These are phyloP conservation scores for Agaricus subrufescens DNA, from an alignment of 768 basidiomycete species.

Conservation along the genomic window DNA sequence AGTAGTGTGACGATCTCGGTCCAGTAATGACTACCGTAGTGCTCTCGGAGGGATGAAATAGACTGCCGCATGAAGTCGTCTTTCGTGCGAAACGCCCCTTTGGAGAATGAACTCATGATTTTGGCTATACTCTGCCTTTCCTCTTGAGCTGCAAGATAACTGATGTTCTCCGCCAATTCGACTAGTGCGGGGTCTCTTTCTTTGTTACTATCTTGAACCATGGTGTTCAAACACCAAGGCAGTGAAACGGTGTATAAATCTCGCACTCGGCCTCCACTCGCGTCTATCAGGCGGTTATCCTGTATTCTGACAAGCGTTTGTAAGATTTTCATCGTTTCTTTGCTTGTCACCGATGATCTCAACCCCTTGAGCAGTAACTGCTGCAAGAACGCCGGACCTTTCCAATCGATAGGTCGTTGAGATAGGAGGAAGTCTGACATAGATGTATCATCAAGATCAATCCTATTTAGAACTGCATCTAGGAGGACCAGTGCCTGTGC, in stretches of 20 bases:
- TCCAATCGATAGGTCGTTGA: slow-evolving; percentile 71
- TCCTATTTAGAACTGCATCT: slow-evolving; percentile 54
- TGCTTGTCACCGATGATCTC: slow-evolving; percentile 69
- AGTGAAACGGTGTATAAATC: slow-evolving; percentile 77
- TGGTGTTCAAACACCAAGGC: slow-evolving; percentile 86
- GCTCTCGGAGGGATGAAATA: slow-evolving; percentile 78
- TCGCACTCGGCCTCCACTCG: slow-evolving; percentile 66
- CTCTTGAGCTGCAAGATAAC: slow-evolving; percentile 65
- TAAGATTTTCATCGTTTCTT: slow-evolving; percentile 64
- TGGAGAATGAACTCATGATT: slow-evolving; percentile 87
- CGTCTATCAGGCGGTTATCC: slow-evolving; percentile 65
- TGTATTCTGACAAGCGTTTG: slow-evolving; percentile 55
- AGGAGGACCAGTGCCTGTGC: slow-evolving; percentile 60
- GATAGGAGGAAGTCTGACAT: slow-evolving; percentile 65
- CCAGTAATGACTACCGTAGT: slow-evolving; percentile 73
- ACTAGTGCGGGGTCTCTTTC: slow-evolving; percentile 51
- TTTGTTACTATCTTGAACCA: slow-evolving; percentile 41
- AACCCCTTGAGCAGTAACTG: slow-evolving; percentile 70
- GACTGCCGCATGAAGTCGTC: slow-evolving; percentile 94
- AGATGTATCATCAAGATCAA: slow-evolving; percentile 68
- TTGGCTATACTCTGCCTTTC: slow-evolving; percentile 76
- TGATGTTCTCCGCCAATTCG: slow-evolving; percentile 70
- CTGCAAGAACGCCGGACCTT: slow-evolving; percentile 59
- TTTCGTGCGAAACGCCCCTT: slow-evolving; percentile 81
- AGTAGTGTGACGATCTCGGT: slow-evolving; percentile 80